Percentiles rank a stretch among this genome's conserved stretches.
Evolutionary conservation across 805 yeast species (phyloP).

Genomic region (Suhomyces xylopsoci): DNA sequence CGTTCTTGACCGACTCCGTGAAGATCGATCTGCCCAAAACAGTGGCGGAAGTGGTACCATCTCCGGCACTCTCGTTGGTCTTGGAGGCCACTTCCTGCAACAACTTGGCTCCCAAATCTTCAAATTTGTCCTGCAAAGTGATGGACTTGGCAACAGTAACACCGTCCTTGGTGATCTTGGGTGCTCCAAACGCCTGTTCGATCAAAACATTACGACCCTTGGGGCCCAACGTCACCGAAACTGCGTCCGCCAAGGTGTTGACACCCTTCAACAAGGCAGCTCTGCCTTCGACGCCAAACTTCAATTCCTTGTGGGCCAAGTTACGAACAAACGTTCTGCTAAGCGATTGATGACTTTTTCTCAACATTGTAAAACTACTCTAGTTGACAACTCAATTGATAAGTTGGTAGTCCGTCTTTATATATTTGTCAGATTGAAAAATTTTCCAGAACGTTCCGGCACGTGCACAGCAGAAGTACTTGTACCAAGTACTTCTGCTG

Average conservation of each 20-base stretch:
- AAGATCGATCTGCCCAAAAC: constrained; percentile 93
- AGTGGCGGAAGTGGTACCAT: constrained; percentile 97
- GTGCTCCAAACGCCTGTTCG: constrained; percentile 95
- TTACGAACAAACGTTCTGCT: constrained; percentile 45
- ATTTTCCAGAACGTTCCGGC: constrained; percentile 14
- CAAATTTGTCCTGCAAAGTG: constrained; percentile 82
- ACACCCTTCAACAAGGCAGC: constrained; percentile 93
- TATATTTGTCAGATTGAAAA: constrained; percentile 1
- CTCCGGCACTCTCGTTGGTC: constrained; percentile 98
- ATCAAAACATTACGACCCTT: constrained; percentile 96
- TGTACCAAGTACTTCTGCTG: too few relatives aligned
- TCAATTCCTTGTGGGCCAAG: constrained; percentile 83
- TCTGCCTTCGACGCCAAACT: constrained; percentile 96
- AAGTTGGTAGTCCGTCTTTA: background rate
- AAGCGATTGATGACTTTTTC: constrained; percentile 45
- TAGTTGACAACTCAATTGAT: background rate
- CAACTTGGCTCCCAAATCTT: constrained; percentile 93
- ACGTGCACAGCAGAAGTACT: background rate
- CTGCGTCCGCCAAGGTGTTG: constrained; percentile 92
- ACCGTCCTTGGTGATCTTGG: constrained; percentile 99
- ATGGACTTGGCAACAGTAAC: constrained; percentile 92
- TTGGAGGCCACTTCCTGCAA: constrained; percentile 95
- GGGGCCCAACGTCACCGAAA: constrained; percentile 94
- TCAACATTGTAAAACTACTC: constrained; percentile 37
- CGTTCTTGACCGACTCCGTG: constrained; percentile 92